Percentiles rank a stretch among this genome's conserved stretches.
Evolutionary conservation across 495 filamentous ascomycete genomes (phyloP).

Genomic region (Durotheca rogersii): DNA sequence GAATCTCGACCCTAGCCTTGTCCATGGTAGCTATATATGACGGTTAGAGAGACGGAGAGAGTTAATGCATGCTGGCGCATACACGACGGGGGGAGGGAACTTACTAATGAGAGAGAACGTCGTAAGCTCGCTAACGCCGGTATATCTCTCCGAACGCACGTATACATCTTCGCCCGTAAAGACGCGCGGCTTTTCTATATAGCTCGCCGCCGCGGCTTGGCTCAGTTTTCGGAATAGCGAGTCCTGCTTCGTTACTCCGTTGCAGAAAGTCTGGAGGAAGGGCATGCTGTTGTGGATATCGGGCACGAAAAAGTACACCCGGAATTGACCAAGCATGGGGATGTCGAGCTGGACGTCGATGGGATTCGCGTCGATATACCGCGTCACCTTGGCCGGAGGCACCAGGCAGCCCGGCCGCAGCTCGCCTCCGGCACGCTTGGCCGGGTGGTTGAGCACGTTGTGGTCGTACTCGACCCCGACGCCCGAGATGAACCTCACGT

Average conservation of each 20-base stretch:
- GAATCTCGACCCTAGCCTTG: constrained; percentile 58
- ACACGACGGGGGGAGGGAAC: constrained; percentile 5
- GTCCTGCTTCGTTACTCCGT: constrained; percentile 40
- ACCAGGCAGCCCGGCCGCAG: constrained; percentile 60
- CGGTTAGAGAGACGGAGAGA: constrained; percentile 16
- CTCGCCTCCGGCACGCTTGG: constrained; percentile 43
- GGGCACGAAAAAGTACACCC: constrained; percentile 63
- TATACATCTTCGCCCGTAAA: constrained; percentile 58
- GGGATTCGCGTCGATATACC: constrained; percentile 69
- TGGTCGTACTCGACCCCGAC: constrained; percentile 62
- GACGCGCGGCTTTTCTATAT: constrained; percentile 50
- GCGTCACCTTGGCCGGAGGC: constrained; percentile 61
- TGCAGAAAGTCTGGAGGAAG: constrained; percentile 58
- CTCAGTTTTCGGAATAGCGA: constrained; percentile 53
- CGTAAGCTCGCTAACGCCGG: constrained; percentile 56
- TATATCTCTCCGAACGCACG: constrained; percentile 61
- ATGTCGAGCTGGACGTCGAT: constrained; percentile 72
- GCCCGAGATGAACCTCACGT: constrained; percentile 67
- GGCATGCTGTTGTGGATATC: constrained; percentile 51
- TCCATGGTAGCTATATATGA: constrained; percentile 53
- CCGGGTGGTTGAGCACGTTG: constrained; percentile 56
- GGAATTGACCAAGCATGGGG: constrained; percentile 68
- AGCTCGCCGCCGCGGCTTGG: constrained; percentile 51
- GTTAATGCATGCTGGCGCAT: background rate
- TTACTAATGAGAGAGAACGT: constrained; percentile 59